Conservation (phyloP, 768 basidiomycete species). For the Tubosaeta sp. region DNA sequence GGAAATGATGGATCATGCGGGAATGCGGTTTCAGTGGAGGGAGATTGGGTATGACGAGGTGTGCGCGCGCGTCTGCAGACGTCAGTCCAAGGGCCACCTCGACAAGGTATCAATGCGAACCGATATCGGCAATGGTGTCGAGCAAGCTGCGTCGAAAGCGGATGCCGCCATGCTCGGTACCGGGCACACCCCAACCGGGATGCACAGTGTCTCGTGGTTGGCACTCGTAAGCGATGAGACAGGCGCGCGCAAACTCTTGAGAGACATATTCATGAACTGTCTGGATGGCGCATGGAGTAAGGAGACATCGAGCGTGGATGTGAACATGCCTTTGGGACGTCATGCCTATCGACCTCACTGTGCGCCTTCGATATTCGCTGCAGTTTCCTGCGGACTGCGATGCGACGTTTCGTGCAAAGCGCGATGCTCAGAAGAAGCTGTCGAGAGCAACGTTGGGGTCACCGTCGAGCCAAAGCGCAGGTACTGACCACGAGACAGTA, state of each 20-base stretch:
- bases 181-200: conserved; percentile 74
- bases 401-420: conserved; percentile 64
- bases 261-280: conserved; percentile 61
- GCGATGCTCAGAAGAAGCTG: conserved; percentile 56
- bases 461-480: background rate
- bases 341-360: conserved; percentile 45
- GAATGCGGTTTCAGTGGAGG: conserved; percentile 66
- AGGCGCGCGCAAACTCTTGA: conserved; percentile 73
- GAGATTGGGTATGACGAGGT: conserved; percentile 66
- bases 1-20: conserved; percentile 77
- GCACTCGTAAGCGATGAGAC: conserved; percentile 66
- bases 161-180: conserved; percentile 55
- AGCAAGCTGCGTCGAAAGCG: conserved; percentile 67
- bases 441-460: background rate
- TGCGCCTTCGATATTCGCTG: conserved; percentile 65
- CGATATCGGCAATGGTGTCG: conserved; percentile 65
- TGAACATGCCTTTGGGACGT: conserved; percentile 53
- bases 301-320: background rate
- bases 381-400: conserved; percentile 60
- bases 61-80: conserved; percentile 59
- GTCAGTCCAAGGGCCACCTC: conserved; percentile 4
- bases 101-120: conserved; percentile 35
- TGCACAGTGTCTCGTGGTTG: conserved; percentile 62
- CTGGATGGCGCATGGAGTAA: conserved; percentile 32
- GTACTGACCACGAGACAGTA: conserved; percentile 65